Base-by-base conservation (phyloP, 768 basidiomycete genomes). In the Termitomyces sp. region DNA sequence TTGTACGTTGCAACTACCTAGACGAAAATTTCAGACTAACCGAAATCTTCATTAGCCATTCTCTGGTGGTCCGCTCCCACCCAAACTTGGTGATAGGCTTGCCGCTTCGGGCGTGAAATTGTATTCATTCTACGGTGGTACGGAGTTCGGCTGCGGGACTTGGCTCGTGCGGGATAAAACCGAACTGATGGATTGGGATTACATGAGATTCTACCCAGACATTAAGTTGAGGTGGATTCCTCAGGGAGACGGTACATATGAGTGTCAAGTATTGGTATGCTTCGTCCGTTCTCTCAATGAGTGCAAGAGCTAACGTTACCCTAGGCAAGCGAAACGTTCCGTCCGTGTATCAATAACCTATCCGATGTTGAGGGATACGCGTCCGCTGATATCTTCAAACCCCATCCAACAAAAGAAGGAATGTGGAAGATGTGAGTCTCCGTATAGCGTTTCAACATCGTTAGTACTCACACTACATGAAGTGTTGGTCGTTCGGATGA, bases 401-500 rank as follows among this genome's bases (percentile, higher is more conserved):
- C 60, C 32, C 77, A 78, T 53, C 72, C 77, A 0, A 70, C 67
- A 9, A 69, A 76, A 31, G 59, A 68, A 17, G 65, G 68, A 16
- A 52, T 75, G 9, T 79, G 69, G 62, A 73, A 66, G 55, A 59
- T 77, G 73, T 75, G 50, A 9, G 63, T 52, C 21, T 19, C 25
- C 11, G 21, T 16, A 46, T 16, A 2, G 3, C 4, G 1, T n/a
- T n/a, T 43, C 21, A 10, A 2, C 21, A 25, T 27, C 7, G 25
- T 40, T 27, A 2, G 25, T 19, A 4, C 45, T 47, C n/a, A 44
- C 8, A 45, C 55, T 44, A 34, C 17, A 9, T 10, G 21, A 8
- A 77, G 73, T 29, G 65, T 77, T 17, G 76, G 76, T 32, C 67
- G 80, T 7, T 60, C 72, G 60, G 62, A 77, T 66, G 74, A 74